Evolutionary conservation across 2,329 filamentous ascomycete genomes (phyloP), one percentile per base, ranked within the genome.

Genomic region (Cordyceps pruinosa): DNA sequence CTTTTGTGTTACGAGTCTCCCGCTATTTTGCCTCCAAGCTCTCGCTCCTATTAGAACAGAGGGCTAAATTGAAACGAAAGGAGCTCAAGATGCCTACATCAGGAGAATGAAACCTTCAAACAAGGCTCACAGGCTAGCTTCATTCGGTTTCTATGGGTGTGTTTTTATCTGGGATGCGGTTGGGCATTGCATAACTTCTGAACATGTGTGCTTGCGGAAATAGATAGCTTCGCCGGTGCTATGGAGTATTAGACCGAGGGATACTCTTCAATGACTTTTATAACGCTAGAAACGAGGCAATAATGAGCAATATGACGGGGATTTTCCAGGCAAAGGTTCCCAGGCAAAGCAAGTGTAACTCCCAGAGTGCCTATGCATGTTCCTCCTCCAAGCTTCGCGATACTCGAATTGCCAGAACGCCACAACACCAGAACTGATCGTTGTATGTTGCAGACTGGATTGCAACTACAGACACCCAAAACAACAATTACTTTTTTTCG

Each of bases 1-100:
- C 59, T 21, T 72, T 72, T 57, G 63, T 72, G 28, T 61, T 59
- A 7, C 61, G 62, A 9, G 68, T 72, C 7, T 70, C 69, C 8
- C 63, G 60, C 26, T 64, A 63, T 9, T 71, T 72, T 60, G 67
- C 70, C 8, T 58, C 35, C 23, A 70, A 68, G 58, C 62, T 72
- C 28, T 59, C 45, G 5, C 62, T 63, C 12, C 58, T 68, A 10
- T 58, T 63, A 46, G 42, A 54, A 2, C 37, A 56, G 12, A 47
- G 57, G 4, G 59, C 61, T 15, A 70, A 67, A 61, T 49, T 69
- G 39, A 65, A 61, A 57, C 66, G 69, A 12, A 70, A 66, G 59
- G 69, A 71, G 60, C 56, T 68, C 19, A 48, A 56, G 19, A 55
- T 47, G 42, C 52, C 53, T 2, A 32, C 42, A 2, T 6, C 13